phyloP scores from a whole-genome alignment of 495 filamentous ascomycete species.

The Chlorociboria aeruginascens region DNA sequence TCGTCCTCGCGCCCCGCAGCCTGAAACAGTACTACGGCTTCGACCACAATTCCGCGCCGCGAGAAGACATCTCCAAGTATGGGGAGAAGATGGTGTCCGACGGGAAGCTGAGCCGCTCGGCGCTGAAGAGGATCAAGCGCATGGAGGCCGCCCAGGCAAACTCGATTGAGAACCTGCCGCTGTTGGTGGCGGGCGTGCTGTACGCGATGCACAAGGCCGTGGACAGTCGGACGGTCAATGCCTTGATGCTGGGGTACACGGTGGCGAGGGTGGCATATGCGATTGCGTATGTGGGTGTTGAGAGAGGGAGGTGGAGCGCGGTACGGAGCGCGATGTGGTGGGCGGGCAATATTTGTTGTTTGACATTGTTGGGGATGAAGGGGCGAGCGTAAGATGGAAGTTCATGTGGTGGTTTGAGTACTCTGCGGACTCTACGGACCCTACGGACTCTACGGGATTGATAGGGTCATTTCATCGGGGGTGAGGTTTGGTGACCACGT shows the following conservation, averaged over 20 bases:
- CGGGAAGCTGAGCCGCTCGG: constrained; percentile 34
- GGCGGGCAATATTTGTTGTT: constrained; percentile 32
- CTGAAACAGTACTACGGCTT: constrained; percentile 31
- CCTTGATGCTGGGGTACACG: constrained; percentile 31
- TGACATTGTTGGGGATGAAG: constrained; percentile 20
- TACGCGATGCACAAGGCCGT: not conserved
- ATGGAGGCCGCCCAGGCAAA: constrained; percentile 36
- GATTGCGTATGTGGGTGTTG: constrained; percentile 29
- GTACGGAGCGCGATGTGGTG: constrained; percentile 34
- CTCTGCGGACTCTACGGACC: too few species aligned
- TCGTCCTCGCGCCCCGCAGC: constrained; percentile 28
- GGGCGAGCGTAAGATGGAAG: constrained; percentile 3
- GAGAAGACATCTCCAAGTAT: constrained; percentile 32
- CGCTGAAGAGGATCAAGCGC: constrained; percentile 34
- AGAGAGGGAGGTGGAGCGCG: constrained; percentile 23
- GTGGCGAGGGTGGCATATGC: constrained; percentile 29
- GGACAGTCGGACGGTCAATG: constrained; percentile 28
- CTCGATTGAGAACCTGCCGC: constrained; percentile 32
- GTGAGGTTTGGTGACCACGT: too few species aligned
- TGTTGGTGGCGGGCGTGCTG: constrained; percentile 32
- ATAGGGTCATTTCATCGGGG: too few species aligned
- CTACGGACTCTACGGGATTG: too few species aligned
- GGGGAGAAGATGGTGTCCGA: constrained; percentile 31
- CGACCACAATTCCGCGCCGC: constrained; percentile 37
- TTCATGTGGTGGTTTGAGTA: not conserved